phyloP scores from a whole-genome alignment of 2,329 filamentous ascomycete genomes.

The Exutisphaerella laricina region DNA sequence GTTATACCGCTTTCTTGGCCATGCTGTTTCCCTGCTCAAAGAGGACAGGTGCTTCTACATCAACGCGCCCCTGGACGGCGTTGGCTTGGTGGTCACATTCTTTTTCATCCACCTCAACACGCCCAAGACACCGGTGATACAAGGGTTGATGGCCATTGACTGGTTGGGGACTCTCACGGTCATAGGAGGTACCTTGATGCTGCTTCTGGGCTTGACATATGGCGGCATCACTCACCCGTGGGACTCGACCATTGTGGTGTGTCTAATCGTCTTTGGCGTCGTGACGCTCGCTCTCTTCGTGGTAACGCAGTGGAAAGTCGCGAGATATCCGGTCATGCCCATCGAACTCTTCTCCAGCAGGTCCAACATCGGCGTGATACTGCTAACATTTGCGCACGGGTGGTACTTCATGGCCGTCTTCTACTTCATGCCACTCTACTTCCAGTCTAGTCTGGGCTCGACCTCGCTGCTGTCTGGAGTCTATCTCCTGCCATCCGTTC shows the following conservation, averaged over 20 bases:
- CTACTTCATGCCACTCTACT: constrained; percentile 80
- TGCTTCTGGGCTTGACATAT: constrained; percentile 77
- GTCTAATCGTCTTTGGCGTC: constrained; percentile 67
- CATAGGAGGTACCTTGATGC: constrained; percentile 73
- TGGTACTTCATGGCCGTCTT: constrained; percentile 66
- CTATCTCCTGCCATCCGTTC: constrained; percentile 37
- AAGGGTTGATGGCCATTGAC: constrained; percentile 59
- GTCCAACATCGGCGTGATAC: constrained; percentile 60
- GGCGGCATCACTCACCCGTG: constrained; percentile 71
- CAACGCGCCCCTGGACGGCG: constrained; percentile 57
- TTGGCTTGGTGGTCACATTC: constrained; percentile 51
- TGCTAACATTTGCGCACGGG: constrained; percentile 65
- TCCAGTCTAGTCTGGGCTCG: constrained; percentile 65
- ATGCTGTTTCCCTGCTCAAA: neutral
- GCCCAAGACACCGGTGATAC: constrained; percentile 55
- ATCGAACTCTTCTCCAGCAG: constrained; percentile 60
- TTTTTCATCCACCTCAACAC: constrained; percentile 61
- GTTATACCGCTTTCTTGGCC: constrained; percentile 27
- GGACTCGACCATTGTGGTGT: constrained; percentile 67
- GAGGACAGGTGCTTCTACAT: constrained; percentile 46
- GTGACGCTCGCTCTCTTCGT: constrained; percentile 57
- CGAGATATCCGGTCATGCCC: constrained; percentile 72
- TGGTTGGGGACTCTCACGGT: constrained; percentile 60
- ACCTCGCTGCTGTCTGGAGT: constrained; percentile 65
- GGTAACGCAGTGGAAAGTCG: constrained; percentile 66